phyloP scores from a whole-genome alignment of 495 filamentous ascomycete species.

The Mycothermus thermophilus region DNA sequence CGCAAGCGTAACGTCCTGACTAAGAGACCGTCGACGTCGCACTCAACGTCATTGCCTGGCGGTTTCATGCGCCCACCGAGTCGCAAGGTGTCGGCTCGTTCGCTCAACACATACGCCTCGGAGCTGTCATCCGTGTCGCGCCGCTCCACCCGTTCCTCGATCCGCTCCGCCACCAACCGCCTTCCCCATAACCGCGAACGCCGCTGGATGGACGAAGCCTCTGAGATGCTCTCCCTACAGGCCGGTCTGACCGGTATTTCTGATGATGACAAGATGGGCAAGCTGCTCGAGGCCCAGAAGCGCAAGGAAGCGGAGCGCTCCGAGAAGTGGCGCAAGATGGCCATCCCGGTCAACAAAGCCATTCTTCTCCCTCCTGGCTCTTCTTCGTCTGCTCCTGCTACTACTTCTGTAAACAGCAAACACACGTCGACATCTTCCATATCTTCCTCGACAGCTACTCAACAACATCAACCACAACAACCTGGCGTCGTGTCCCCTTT shows the following conservation, averaged over 20 bases:
- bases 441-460: background rate
- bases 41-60: slow-evolving; percentile 23
- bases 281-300: slow-evolving; percentile 43
- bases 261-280: slow-evolving; percentile 47
- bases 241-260: slow-evolving; percentile 47
- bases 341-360: slow-evolving; percentile 49
- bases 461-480: too few species aligned
- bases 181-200: slow-evolving; percentile 65
- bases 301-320: slow-evolving; percentile 72
- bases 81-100: slow-evolving; percentile 39
- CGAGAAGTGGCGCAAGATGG: slow-evolving; percentile 98
- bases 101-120: slow-evolving; percentile 37
- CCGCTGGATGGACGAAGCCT: slow-evolving; percentile 67
- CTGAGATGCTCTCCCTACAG: slow-evolving; percentile 76
- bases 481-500: slow-evolving; percentile 14
- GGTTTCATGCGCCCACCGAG: slow-evolving; percentile 22
- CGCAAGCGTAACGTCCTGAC: slow-evolving; percentile 28
- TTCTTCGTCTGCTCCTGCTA: too few species aligned
- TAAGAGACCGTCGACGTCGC: slow-evolving; percentile 25
- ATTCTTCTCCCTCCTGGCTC: too few species aligned
- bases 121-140: slow-evolving; percentile 39
- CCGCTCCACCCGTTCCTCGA: slow-evolving; percentile 39
- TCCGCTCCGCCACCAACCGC: slow-evolving; percentile 55
- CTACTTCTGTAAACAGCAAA: too few species aligned
- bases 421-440: background rate